Percentiles rank a stretch among this genome's conserved stretches.
These are phyloP conservation scores for Geosmithia morbida DNA, from an alignment of 2,329 filamentous ascomycete species.

Conservation along the genomic window DNA sequence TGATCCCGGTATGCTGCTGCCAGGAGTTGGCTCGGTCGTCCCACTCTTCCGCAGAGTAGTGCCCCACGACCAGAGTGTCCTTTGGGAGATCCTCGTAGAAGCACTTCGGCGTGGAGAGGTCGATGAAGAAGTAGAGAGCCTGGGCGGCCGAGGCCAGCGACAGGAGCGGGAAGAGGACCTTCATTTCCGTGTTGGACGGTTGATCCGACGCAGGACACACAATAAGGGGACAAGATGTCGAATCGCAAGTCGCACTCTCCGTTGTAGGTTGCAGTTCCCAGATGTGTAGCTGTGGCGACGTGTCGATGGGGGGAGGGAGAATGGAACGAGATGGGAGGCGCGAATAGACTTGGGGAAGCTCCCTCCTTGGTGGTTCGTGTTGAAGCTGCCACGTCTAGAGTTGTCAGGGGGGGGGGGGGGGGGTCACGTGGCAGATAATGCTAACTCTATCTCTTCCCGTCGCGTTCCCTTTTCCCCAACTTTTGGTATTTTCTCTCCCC, in stretches of 20 bases:
- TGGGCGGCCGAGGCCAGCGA: slow-evolving; percentile 52
- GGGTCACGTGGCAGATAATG: slow-evolving; percentile 16
- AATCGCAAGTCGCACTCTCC: not conserved
- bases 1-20: slow-evolving; percentile 58
- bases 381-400: slow-evolving; percentile 40
- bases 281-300: not conserved
- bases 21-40: slow-evolving; percentile 56
- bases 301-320: slow-evolving; percentile 1
- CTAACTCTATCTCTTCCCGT: no score
- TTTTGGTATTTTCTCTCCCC: no score
- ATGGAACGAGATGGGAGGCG: not conserved
- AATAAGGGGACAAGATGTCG: not conserved
- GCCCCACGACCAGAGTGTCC: slow-evolving; percentile 89
- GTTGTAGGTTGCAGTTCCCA: not conserved
- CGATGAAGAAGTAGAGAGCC: slow-evolving; percentile 92
- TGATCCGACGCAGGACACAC: not conserved
- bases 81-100: slow-evolving; percentile 98
- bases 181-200: slow-evolving; percentile 27
- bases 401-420: slow-evolving; percentile 14
- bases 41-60: slow-evolving; percentile 78
- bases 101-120: slow-evolving; percentile 75
- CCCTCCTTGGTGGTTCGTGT: not conserved
- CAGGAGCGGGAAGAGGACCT: slow-evolving; percentile 48
- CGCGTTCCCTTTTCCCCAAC: no score
- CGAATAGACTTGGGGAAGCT: not conserved